A percentile compares a stretch with the other conserved stretches of the same genome.
Evolutionary conservation across 257 asterid genomes (phyloP).

Genomic region (Solanum rostratum): DNA sequence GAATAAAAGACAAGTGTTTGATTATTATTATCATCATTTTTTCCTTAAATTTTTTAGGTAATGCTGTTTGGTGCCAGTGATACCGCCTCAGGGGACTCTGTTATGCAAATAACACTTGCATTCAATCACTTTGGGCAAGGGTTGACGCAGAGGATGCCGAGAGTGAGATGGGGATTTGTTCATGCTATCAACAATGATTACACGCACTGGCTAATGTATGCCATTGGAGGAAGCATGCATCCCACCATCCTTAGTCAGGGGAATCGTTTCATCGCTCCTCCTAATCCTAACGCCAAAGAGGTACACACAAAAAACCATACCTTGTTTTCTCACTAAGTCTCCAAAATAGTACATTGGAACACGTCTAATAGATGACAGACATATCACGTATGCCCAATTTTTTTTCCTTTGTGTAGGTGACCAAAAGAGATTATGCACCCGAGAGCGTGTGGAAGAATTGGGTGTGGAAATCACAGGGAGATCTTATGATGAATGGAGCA

Average conservation of each 20-base stretch:
- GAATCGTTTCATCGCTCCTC: constrained; percentile 40
- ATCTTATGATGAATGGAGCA: constrained; percentile 61
- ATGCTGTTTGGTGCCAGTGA: constrained; percentile 54
- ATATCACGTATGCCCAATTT: background rate
- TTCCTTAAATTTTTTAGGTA: constrained; percentile 19
- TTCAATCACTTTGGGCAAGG: constrained; percentile 62
- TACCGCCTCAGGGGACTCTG: constrained; percentile 16
- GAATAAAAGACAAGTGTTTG: background rate
- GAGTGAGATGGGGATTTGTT: constrained; percentile 41
- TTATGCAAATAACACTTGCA: constrained; percentile 54
- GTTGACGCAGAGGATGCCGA: constrained; percentile 48
- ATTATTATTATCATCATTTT: too few relatives aligned
- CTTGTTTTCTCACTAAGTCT: background rate
- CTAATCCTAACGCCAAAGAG: constrained; percentile 44
- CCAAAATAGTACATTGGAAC: background rate
- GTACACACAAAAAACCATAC: constrained; percentile 1
- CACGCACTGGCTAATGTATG: constrained; percentile 54
- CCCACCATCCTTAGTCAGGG: constrained; percentile 63
- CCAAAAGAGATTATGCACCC: constrained; percentile 50
- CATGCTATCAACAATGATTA: constrained; percentile 52
- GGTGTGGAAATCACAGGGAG: constrained; percentile 77
- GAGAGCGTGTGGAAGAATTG: constrained; percentile 61
- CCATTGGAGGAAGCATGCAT: constrained; percentile 57
- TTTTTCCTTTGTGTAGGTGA: constrained; percentile 28
- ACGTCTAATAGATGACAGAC: background rate